phyloP scores from a whole-genome alignment of 148 eudicot species.

The Cornus controversa region DNA sequence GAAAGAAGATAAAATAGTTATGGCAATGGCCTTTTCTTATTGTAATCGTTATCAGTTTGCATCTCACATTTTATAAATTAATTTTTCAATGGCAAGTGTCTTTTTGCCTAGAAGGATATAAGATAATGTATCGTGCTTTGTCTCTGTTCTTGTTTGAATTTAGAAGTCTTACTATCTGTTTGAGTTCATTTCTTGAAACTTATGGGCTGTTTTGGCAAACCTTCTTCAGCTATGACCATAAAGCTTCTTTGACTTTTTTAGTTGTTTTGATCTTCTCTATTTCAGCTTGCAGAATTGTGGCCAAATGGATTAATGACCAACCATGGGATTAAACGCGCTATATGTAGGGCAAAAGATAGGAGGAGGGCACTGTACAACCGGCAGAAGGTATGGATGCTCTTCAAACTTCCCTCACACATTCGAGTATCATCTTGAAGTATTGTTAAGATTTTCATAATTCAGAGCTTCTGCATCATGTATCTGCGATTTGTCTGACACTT shows the following conservation, averaged over 20 bases:
- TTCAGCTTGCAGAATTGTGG: slow-evolving; percentile 94
- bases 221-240: neutral
- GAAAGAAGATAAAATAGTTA: neutral
- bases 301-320: slow-evolving; percentile 91
- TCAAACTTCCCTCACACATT: neutral
- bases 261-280: slow-evolving; percentile 7
- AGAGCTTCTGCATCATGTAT: neutral
- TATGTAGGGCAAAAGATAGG: slow-evolving; percentile 89
- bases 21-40: neutral
- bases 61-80: neutral
- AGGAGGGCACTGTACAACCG: slow-evolving; percentile 44
- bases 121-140: neutral
- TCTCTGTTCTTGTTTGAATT: neutral
- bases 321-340: slow-evolving; percentile 94
- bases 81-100: neutral
- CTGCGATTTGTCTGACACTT: neutral
- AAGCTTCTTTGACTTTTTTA: neutral
- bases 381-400: slow-evolving; percentile 58
- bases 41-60: slow-evolving; percentile 7
- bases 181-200: neutral
- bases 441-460: neutral
- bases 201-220: neutral
- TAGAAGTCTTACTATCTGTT: slow-evolving; percentile 8
- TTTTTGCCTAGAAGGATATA: neutral
- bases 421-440: neutral